A percentile compares a stretch with the other conserved stretches of the same genome.
These are phyloP conservation scores for Saururus chinensis DNA, from an alignment of 164 flowering plant species.

Conservation along the genomic window DNA sequence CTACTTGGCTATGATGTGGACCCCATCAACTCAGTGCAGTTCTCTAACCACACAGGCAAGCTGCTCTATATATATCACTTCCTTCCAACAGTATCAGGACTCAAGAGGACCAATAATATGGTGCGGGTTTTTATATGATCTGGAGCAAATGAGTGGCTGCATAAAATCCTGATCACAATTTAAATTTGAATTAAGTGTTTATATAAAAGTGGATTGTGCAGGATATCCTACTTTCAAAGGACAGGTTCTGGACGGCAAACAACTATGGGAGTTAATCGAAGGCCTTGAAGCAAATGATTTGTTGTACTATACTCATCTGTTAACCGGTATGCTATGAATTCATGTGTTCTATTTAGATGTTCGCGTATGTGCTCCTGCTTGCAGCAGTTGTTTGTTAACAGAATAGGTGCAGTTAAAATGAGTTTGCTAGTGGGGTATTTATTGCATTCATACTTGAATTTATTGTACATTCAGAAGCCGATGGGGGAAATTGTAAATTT, in stretches of 20 bases:
- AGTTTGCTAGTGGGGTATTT: too few species aligned
- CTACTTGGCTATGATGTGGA: constrained; percentile 95
- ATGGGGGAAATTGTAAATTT: too few species aligned
- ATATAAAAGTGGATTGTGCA: constrained; percentile 26
- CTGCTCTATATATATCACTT: constrained; percentile 41
- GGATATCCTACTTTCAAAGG: constrained; percentile 97
- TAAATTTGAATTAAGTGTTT: constrained; percentile 10
- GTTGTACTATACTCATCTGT: constrained; percentile 79
- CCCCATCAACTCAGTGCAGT: constrained; percentile 96
- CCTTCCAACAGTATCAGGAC: constrained; percentile 30
- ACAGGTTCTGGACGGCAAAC: constrained; percentile 90
- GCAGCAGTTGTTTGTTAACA: too few species aligned
- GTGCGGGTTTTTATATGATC: constrained; percentile 30
- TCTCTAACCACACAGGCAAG: constrained; percentile 99
- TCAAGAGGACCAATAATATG: constrained; percentile 32
- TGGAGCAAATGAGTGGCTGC: constrained; percentile 29
- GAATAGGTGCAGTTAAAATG: too few species aligned
- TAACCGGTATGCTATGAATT: constrained; percentile 8
- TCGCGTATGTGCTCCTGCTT: too few species aligned
- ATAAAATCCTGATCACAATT: constrained; percentile 12
- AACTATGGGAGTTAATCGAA: constrained; percentile 83
- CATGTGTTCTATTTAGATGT: too few species aligned
- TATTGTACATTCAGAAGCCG: background rate
- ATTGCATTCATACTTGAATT: background rate
- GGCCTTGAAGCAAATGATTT: constrained; percentile 88